Conservation (phyloP, 139 green algal species). For the Chlamydomonas applanata region DNA sequence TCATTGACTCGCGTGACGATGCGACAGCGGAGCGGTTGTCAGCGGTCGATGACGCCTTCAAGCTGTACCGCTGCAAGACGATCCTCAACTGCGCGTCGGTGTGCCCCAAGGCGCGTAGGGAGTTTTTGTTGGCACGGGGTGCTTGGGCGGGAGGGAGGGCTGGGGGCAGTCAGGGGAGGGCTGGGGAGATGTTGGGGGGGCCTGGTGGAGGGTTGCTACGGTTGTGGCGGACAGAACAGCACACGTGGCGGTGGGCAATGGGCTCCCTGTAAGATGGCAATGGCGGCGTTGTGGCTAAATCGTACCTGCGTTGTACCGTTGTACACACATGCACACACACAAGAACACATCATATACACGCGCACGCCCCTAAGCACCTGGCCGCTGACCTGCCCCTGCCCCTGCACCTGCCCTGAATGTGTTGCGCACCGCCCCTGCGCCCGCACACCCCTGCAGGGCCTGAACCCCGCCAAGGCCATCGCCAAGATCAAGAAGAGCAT, state of each 20-base stretch:
- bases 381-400: too few species aligned
- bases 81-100: slow-evolving; percentile 95
- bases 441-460: slow-evolving; percentile 58
- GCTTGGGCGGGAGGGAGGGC: too few species aligned
- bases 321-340: too few species aligned
- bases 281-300: too few species aligned
- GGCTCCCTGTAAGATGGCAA: too few species aligned
- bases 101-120: slow-evolving; percentile 61
- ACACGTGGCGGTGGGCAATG: background rate
- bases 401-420: too few species aligned
- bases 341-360: too few species aligned
- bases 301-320: too few species aligned
- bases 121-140: too few species aligned
- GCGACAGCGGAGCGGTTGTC: slow-evolving; percentile 86
- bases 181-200: too few species aligned
- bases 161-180: too few species aligned
- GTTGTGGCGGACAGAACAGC: background rate
- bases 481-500: slow-evolving; percentile 94
- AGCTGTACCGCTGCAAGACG: slow-evolving; percentile 97
- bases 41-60: slow-evolving; percentile 92
- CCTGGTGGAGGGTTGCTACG: background rate
- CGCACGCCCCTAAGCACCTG: too few species aligned
- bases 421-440: background rate
- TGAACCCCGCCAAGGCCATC: slow-evolving; percentile 97
- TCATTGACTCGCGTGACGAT: slow-evolving; percentile 77